Evolutionary conservation across 345 rosid genomes (phyloP), one percentile per base, ranked within the genome.

Genomic region (Cardiospermum halicacabum): DNA sequence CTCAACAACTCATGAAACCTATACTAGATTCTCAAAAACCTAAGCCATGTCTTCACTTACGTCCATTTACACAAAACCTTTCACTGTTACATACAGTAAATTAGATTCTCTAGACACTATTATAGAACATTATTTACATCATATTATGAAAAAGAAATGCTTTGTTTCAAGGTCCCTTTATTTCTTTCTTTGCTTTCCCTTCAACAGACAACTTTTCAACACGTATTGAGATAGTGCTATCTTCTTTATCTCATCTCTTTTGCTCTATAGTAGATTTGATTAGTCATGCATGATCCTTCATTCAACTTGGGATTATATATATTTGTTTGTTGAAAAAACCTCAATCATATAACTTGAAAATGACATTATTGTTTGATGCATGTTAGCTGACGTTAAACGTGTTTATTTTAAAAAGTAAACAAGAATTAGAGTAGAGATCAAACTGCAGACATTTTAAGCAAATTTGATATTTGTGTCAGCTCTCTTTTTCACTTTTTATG

Each of bases 191-290:
- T 62, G 13, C 60, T n/a, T 53, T 21, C 19, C 60, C 26, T 18
- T 65, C 69, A 65, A 55, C 19, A 40, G 53, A 15, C 53, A 40
- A 67, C 64, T 56, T 58, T 25, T 36, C 43, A 3, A 34, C 56
- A 32, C 30, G 43, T 53, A 25, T 11, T 67, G 7, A 43, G 36
- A 31, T 32, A 48, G 27, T 67, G 70, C 42, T 67, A 11, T 6
- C 57, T 58, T 66, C 32, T 45, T 49, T 36, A 57, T 48, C 57
- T n/a, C 36, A 30, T 22, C 51, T 11, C 15, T 39, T 39, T 47
- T 36, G 49, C 49, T 24, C 9, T 11, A 51, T 36, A 51, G 27
- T 54, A 53, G 69, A 65, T 19, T 51, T 40, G 28, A 54, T 54
- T 54, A 53, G 54, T 36, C 43, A 4, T 16, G 8, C 10, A 53